Evolutionary conservation across 345 rosid species (phyloP), one percentile per base, ranked within the genome.

Genomic region (Geranium rotundifolium): DNA sequence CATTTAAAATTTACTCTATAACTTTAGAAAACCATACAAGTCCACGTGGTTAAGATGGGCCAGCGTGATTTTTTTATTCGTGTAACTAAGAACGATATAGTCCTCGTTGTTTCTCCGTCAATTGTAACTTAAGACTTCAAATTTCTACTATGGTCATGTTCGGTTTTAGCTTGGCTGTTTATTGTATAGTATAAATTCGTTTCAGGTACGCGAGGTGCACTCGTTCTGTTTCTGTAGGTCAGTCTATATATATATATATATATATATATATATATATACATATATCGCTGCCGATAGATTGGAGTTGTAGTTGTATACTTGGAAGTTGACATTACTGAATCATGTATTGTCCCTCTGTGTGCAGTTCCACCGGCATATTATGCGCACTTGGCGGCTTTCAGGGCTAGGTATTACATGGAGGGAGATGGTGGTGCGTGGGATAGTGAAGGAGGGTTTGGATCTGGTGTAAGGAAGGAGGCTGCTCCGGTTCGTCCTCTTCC

Each of bases 311-410:
- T 23, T 23, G 2, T 23, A 23, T 23, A 23, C 27, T 23, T 23
- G 27, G 27, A 23, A 23, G 27, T 23, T 23, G 2, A 23, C 27
- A 23, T 23, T 23, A 23, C 27, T 46, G 12, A 63, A 8, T 1
- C 27, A 31, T 39, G 19, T 59, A 15, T 1, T 63, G 56, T 52
- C 13, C 46, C 46, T 4, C 4, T 19, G 10, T 12, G 4, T 52
- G 68, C 82, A 85, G 91, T 81, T n/a, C 88, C 91, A 17, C 92
- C 92, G 0, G 92, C 89, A 0, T 86, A 82, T 61, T 84, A 86
- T 59, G 92, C 89, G 0, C 89, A 84, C 56, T 59, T 86, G 31
- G 85, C 81, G 1, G 92, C 89, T 0, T 82, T 79, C n/a, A 71
- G 92, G 4, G 92, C 92, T 9, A 79, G 87, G 0, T 77, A 74